phyloP scores from a whole-genome alignment of 345 rosid species.

The Gossypium raimondii region DNA sequence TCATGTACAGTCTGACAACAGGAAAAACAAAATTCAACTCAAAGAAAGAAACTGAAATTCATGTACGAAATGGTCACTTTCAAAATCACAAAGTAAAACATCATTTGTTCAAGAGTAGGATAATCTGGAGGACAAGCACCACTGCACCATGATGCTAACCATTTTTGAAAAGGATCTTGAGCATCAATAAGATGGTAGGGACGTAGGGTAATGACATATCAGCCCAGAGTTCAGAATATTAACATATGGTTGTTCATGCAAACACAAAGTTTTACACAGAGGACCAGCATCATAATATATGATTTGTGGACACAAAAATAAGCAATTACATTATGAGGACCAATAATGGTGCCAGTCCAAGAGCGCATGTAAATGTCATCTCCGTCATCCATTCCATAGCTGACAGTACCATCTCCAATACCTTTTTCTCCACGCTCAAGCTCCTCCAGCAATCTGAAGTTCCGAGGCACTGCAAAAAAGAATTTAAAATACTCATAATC shows the following conservation, averaged over 20 bases:
- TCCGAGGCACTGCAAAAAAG: slow-evolving; percentile 59
- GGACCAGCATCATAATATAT: background rate
- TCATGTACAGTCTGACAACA: slow-evolving; percentile 80
- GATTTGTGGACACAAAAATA: slow-evolving; percentile 7
- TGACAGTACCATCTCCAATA: slow-evolving; percentile 83
- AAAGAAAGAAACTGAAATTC: background rate
- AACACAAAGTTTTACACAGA: background rate
- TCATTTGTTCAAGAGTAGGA: background rate
- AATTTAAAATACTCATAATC: background rate
- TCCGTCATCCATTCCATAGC: slow-evolving; percentile 94
- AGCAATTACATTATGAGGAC: slow-evolving; percentile 79
- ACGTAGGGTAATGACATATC: background rate
- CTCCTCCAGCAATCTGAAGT: slow-evolving; percentile 80
- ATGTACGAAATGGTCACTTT: background rate
- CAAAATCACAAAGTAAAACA: background rate
- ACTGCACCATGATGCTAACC: background rate
- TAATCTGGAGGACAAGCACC: background rate
- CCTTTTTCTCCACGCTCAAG: slow-evolving; percentile 97
- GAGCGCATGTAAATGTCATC: slow-evolving; percentile 93
- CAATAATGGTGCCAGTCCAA: slow-evolving; percentile 92
- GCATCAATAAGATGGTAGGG: background rate
- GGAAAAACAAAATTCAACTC: background rate
- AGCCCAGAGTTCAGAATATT: background rate
- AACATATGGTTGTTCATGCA: background rate
- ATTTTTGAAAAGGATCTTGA: background rate